phyloP scores from a whole-genome alignment of 2,329 filamentous ascomycete species.

The Hypoxylon sp. region DNA sequence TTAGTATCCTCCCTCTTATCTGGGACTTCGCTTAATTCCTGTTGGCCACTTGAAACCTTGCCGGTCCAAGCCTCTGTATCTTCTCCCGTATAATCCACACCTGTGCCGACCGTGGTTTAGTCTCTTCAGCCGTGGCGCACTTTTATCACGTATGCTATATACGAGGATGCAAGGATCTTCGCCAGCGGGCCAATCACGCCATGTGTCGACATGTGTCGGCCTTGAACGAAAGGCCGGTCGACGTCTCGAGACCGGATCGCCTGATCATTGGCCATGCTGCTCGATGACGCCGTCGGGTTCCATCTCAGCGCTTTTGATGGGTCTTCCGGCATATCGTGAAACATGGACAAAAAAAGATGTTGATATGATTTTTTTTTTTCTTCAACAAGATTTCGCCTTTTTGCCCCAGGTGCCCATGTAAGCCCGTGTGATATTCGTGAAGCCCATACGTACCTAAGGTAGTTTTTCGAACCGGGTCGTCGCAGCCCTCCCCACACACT shows the following conservation, averaged over 20 bases:
- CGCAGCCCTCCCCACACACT: constrained; percentile 40
- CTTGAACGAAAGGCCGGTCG: constrained; percentile 42
- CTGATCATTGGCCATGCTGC: constrained; percentile 44
- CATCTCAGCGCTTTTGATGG: constrained; percentile 41
- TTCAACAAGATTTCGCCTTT: constrained; percentile 32
- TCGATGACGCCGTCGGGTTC: constrained; percentile 44
- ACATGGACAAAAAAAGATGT: constrained; percentile 36
- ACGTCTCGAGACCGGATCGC: constrained; percentile 40
- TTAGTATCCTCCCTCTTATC: constrained; percentile 19
- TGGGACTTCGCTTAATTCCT: constrained; percentile 21
- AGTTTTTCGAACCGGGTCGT: constrained; percentile 37
- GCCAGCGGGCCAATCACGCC: constrained; percentile 48
- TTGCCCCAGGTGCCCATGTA: constrained; percentile 40
- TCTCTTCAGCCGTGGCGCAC: constrained; percentile 55
- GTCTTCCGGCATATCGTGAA: constrained; percentile 46
- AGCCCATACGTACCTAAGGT: too few relatives aligned
- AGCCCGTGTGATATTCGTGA: constrained; percentile 43
- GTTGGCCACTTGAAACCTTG: constrained; percentile 27
- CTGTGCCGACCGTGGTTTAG: constrained; percentile 33
- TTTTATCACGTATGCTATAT: constrained; percentile 45
- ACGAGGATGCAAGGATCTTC: constrained; percentile 44
- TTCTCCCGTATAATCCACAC: constrained; percentile 28
- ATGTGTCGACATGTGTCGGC: constrained; percentile 37
- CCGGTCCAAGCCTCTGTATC: constrained; percentile 31
- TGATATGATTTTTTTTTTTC: constrained; percentile 42